phyloP scores from a whole-genome alignment of 345 rosid species.

The Punica granatum region DNA sequence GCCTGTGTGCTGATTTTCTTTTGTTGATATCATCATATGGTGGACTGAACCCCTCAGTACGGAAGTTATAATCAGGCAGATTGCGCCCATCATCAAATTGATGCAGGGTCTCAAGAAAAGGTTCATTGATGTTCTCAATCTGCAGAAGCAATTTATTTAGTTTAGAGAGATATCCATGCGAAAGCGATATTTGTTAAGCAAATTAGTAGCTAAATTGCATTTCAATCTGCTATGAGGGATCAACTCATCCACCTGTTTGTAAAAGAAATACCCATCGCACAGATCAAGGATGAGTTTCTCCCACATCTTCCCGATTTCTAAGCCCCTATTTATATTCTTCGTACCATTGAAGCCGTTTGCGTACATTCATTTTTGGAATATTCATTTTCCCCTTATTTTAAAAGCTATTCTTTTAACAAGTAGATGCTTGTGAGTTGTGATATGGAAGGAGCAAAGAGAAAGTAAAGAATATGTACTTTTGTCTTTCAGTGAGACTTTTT shows the following conservation, averaged over 20 bases:
- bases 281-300: conserved; percentile 68
- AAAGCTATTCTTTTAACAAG: too few species aligned
- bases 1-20: conserved; percentile 73
- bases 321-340: conserved; percentile 61
- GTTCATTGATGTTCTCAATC: conserved; percentile 79
- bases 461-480: too few species aligned
- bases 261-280: conserved; percentile 65
- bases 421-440: too few species aligned
- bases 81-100: conserved; percentile 62
- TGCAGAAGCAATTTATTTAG: conserved; percentile 19
- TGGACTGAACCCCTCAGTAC: conserved; percentile 47
- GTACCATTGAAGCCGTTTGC: conserved; percentile 43
- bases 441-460: too few species aligned
- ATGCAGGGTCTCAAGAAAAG: conserved; percentile 55
- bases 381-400: too few species aligned
- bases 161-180: neutral
- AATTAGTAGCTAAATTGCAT: neutral
- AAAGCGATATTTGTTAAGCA: neutral
- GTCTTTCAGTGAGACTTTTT: too few species aligned
- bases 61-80: conserved; percentile 58
- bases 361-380: too few species aligned
- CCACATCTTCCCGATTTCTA: conserved; percentile 73
- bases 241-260: conserved; percentile 56
- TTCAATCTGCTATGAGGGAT: neutral
- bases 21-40: conserved; percentile 52